phyloP scores from a whole-genome alignment of 495 filamentous ascomycete genomes.

The Achaetomiella virescens region DNA sequence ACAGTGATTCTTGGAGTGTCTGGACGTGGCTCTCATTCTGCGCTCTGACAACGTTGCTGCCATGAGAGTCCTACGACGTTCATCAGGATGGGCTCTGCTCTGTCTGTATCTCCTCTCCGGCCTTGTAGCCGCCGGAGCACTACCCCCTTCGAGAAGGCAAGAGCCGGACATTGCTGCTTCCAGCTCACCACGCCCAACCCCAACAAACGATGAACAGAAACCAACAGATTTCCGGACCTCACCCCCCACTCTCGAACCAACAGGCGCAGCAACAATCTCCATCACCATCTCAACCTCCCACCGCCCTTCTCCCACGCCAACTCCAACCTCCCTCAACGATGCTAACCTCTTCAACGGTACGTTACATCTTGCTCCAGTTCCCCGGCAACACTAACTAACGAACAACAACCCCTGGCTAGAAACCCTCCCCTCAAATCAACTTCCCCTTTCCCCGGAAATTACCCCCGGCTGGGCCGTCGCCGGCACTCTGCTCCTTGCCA shows the following conservation, averaged over 20 bases:
- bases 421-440: conserved; percentile 36
- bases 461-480: conserved; percentile 76
- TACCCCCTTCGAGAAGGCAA: conserved; percentile 24
- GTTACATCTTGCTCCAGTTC: background rate
- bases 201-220: background rate
- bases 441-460: conserved; percentile 68
- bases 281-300: background rate
- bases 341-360: background rate
- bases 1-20: background rate
- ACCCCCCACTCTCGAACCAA: background rate
- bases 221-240: background rate
- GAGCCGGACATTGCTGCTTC: background rate
- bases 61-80: conserved; percentile 11
- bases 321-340: background rate
- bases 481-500: conserved; percentile 66
- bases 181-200: background rate
- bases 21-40: background rate
- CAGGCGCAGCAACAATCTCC: background rate
- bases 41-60: background rate
- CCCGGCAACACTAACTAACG: too few relatives aligned
- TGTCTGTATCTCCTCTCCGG: conserved; percentile 24
- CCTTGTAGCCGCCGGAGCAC: conserved; percentile 10
- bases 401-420: conserved; percentile 20
- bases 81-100: conserved; percentile 24
- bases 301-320: background rate